A percentile compares a stretch with the other conserved stretches of the same genome.
Evolutionary conservation across 2,329 filamentous ascomycete species (phyloP).

Genomic region (Trichoderma hamatum): DNA sequence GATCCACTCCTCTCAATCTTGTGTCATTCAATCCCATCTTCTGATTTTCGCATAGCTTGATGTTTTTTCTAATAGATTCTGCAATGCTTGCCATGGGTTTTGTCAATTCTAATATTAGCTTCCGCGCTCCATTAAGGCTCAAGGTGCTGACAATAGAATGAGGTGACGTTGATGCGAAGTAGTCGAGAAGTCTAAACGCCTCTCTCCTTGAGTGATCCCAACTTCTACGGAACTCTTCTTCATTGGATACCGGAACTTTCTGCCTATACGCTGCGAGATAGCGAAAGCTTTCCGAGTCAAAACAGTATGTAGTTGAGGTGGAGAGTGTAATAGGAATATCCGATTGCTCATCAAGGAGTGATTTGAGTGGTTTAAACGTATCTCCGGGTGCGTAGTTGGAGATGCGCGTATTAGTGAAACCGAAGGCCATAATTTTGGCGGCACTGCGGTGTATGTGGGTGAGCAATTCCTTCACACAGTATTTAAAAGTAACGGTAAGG

Average conservation of each 20-base stretch:
- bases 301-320: constrained; percentile 10
- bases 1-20: background rate
- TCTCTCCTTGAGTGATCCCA: constrained; percentile 31
- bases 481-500: constrained; percentile 5
- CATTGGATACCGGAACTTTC: background rate
- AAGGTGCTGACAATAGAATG: constrained; percentile 31
- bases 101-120: constrained; percentile 21
- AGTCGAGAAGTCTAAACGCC: constrained; percentile 11
- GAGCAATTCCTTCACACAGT: constrained; percentile 19
- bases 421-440: constrained; percentile 19
- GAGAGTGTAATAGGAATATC: constrained; percentile 18
- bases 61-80: constrained; percentile 26
- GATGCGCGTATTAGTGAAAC: constrained; percentile 23
- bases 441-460: constrained; percentile 22
- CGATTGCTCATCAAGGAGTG: constrained; percentile 1
- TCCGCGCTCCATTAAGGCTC: constrained; percentile 29
- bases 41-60: background rate
- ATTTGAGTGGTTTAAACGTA: constrained; percentile 17
- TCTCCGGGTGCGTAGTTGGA: constrained; percentile 20
- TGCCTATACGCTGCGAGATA: constrained; percentile 24
- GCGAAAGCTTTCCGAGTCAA: constrained; percentile 25
- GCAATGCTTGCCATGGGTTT: constrained; percentile 31
- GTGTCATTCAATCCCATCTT: background rate
- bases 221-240: constrained; percentile 27
- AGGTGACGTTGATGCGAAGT: constrained; percentile 25